Evolutionary conservation across 164 flowering plant species (phyloP).

Genomic region (Tinospora cordifolia): DNA sequence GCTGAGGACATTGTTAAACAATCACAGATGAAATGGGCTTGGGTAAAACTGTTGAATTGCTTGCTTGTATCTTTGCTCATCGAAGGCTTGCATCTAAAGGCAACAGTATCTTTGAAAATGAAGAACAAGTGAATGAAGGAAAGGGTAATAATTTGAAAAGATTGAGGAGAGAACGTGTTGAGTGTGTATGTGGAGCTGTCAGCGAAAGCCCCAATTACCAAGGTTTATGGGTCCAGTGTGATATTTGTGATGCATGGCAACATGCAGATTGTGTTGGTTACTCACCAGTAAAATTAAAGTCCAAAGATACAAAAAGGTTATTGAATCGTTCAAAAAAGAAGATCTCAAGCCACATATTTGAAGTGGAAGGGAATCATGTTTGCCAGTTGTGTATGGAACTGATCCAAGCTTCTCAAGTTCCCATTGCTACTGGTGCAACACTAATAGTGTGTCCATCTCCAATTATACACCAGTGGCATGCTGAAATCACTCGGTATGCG

Average conservation of each 20-base stretch:
- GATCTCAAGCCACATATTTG: constrained; percentile 26
- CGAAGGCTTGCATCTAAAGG: constrained; percentile 39
- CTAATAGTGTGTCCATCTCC: constrained; percentile 91
- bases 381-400: constrained; percentile 66
- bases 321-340: constrained; percentile 25
- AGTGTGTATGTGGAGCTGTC: constrained; percentile 87
- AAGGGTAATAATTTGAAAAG: constrained; percentile 39
- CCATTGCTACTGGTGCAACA: constrained; percentile 70
- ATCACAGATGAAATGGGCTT: constrained; percentile 93
- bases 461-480: constrained; percentile 83
- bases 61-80: constrained; percentile 81
- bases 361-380: constrained; percentile 46
- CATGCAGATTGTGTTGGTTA: constrained; percentile 95
- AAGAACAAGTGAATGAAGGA: constrained; percentile 18
- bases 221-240: constrained; percentile 99
- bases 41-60: constrained; percentile 92
- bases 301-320: constrained; percentile 13
- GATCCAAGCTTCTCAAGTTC: constrained; percentile 59
- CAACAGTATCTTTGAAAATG: constrained; percentile 11
- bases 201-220: constrained; percentile 57
- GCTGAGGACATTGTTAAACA: constrained; percentile 16
- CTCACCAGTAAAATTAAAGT: constrained; percentile 37
- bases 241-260: constrained; percentile 96
- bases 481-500: constrained; percentile 74
- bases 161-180: constrained; percentile 78